phyloP scores from a whole-genome alignment of 2,329 filamentous ascomycete genomes.

The Plenodomus lindquistii region DNA sequence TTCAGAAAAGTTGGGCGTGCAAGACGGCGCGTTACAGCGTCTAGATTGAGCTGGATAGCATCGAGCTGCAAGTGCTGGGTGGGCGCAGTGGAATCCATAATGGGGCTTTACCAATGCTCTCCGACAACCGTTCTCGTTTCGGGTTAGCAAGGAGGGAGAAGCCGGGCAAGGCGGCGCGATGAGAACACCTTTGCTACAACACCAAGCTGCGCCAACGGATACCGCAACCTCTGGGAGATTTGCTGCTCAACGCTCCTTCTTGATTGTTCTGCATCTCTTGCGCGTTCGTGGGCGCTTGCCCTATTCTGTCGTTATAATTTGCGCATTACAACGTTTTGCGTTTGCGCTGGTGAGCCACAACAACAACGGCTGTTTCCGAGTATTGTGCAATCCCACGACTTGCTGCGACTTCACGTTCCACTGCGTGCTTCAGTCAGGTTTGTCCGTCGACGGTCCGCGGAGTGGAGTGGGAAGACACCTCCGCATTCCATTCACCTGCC shows the following conservation, averaged over 20 bases:
- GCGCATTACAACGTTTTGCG: neutral
- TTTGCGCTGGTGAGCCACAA: neutral
- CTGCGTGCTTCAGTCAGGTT: neutral
- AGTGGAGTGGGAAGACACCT: neutral
- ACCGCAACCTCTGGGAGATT: conserved; percentile 9
- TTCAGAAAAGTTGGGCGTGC: conserved; percentile 40
- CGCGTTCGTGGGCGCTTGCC: neutral
- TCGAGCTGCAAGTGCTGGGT: conserved; percentile 27
- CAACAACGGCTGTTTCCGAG: neutral
- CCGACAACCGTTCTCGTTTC: conserved; percentile 30
- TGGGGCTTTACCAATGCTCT: conserved; percentile 33
- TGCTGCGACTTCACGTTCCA: neutral
- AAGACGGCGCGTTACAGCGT: conserved; percentile 39
- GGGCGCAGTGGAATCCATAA: conserved; percentile 32
- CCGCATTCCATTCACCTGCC: conserved; percentile 7
- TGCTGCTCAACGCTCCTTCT: neutral
- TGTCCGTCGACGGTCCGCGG: neutral
- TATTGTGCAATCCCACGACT: neutral
- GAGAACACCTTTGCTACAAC: conserved; percentile 35
- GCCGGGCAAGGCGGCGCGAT: conserved; percentile 18
- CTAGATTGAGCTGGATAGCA: conserved; percentile 37
- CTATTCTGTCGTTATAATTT: neutral
- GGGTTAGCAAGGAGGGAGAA: conserved; percentile 31
- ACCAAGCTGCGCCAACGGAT: conserved; percentile 15
- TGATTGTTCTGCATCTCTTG: neutral